These are phyloP conservation scores for Penicillium glabrum DNA, from an alignment of 2,329 filamentous ascomycete species.

Conservation along the genomic window DNA sequence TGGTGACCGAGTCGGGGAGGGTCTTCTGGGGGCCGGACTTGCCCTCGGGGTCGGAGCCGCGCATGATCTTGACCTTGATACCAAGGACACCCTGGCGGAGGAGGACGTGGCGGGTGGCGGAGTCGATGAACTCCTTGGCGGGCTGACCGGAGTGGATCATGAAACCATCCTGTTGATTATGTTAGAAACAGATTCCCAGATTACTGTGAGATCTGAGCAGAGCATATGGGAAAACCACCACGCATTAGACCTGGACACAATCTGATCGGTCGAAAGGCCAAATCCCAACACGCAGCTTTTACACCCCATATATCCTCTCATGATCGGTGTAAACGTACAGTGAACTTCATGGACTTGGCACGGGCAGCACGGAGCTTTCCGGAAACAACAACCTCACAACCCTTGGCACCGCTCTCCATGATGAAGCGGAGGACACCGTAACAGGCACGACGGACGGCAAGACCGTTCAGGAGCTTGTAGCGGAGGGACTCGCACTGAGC, in stretches of 20 bases:
- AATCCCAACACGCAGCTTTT: not conserved
- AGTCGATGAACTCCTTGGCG: constrained; percentile 99
- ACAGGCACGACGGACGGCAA: constrained; percentile 97
- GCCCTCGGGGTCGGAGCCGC: constrained; percentile 98
- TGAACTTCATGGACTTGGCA: constrained; percentile 99
- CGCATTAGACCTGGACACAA: not conserved
- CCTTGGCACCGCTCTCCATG: constrained; percentile 99
- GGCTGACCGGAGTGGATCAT: constrained; percentile 99
- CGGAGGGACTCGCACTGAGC: constrained; percentile 99
- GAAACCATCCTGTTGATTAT: constrained; percentile 73
- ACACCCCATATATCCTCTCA: not conserved
- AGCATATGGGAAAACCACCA: not conserved
- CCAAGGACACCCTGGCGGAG: constrained; percentile 99
- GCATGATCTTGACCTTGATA: constrained; percentile 99
- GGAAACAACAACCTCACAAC: constrained; percentile 98
- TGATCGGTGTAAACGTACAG: constrained; percentile 56
- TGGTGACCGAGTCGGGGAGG: constrained; percentile 96
- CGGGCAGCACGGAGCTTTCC: constrained; percentile 98
- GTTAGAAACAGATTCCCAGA: constrained; percentile 9
- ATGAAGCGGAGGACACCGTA: constrained; percentile 99
- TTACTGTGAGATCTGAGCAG: not conserved
- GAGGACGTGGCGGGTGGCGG: constrained; percentile 97
- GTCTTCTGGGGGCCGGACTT: constrained; percentile 97
- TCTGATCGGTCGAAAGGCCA: constrained; percentile 7
- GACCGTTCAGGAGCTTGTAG: constrained; percentile 99